Evolutionary conservation across 2,329 filamentous ascomycete genomes (phyloP).

Genomic region (Aureobasidium zeae): DNA sequence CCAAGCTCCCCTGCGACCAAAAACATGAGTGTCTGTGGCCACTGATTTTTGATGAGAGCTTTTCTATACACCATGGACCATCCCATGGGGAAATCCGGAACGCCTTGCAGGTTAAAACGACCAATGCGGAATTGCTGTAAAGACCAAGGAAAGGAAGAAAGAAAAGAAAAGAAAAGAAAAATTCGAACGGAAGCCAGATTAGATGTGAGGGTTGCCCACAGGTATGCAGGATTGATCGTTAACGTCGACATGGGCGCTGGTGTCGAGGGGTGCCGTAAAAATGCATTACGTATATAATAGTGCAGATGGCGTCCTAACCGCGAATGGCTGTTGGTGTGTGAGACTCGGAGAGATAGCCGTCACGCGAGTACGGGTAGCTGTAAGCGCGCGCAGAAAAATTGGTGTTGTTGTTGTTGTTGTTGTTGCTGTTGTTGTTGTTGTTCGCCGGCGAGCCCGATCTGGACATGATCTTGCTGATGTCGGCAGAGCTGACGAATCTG

Average conservation of each 20-base stretch:
- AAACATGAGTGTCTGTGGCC: no score
- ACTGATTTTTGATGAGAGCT: no score
- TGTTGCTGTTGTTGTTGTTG: constrained; percentile 21
- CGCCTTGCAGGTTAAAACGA: no score
- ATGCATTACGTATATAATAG: neutral
- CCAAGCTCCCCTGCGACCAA: no score
- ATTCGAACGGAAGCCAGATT: neutral
- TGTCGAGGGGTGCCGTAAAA: neutral
- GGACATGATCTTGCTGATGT: constrained; percentile 19
- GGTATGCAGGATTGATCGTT: no score
- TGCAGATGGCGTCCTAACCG: constrained; percentile 20
- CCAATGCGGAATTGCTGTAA: no score
- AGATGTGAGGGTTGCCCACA: neutral
- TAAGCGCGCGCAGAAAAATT: constrained; percentile 26
- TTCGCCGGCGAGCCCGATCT: constrained; percentile 27
- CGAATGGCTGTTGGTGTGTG: constrained; percentile 29
- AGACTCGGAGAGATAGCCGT: constrained; percentile 28
- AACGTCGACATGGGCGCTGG: no score
- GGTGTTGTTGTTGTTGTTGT: constrained; percentile 21
- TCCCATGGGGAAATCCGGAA: no score
- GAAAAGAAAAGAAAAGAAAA: neutral
- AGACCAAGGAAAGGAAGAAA: neutral
- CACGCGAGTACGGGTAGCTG: constrained; percentile 27
- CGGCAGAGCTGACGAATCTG: constrained; percentile 20
- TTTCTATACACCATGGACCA: no score